Evolutionary conservation across 2,329 filamentous ascomycete genomes (phyloP).

Genomic region (Alternaria sp.): DNA sequence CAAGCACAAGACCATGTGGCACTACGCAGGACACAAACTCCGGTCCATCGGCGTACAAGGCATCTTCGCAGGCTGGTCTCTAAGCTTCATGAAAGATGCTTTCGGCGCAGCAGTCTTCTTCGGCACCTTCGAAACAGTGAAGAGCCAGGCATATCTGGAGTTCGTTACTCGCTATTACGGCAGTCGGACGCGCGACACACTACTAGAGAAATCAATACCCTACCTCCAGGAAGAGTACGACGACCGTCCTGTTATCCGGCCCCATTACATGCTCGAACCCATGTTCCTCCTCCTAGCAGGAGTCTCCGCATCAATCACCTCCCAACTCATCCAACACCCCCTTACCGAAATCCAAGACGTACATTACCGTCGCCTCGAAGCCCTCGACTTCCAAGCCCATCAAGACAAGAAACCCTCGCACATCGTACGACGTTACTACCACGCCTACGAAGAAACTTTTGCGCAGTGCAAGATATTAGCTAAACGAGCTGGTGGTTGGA

Average conservation of each 20-base stretch:
- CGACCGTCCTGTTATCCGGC: slow-evolving; percentile 65
- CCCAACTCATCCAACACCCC: slow-evolving; percentile 75
- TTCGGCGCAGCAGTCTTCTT: slow-evolving; percentile 77
- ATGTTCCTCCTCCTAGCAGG: slow-evolving; percentile 75
- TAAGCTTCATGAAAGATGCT: slow-evolving; percentile 74
- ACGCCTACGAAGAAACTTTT: slow-evolving; percentile 74
- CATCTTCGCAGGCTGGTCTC: slow-evolving; percentile 75
- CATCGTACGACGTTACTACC: slow-evolving; percentile 69
- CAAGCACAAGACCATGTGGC: slow-evolving; percentile 74
- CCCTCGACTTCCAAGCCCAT: slow-evolving; percentile 68
- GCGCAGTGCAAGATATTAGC: slow-evolving; percentile 68
- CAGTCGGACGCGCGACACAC: slow-evolving; percentile 47
- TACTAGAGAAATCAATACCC: slow-evolving; percentile 35
- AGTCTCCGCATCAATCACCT: slow-evolving; percentile 71
- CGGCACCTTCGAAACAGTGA: slow-evolving; percentile 77
- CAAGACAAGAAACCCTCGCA: slow-evolving; percentile 40
- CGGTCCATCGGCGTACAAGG: slow-evolving; percentile 76
- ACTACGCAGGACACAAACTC: slow-evolving; percentile 71
- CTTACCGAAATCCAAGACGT: slow-evolving; percentile 74
- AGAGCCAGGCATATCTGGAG: slow-evolving; percentile 75
- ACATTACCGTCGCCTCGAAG: slow-evolving; percentile 76
- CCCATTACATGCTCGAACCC: slow-evolving; percentile 79
- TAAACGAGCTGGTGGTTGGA: slow-evolving; percentile 64
- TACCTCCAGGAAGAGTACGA: slow-evolving; percentile 38
- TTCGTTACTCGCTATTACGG: slow-evolving; percentile 75